A percentile compares a stretch with the other conserved stretches of the same genome.
Conservation (phyloP, 331 rosid genomes). For the Pyracantha coccinea region DNA sequence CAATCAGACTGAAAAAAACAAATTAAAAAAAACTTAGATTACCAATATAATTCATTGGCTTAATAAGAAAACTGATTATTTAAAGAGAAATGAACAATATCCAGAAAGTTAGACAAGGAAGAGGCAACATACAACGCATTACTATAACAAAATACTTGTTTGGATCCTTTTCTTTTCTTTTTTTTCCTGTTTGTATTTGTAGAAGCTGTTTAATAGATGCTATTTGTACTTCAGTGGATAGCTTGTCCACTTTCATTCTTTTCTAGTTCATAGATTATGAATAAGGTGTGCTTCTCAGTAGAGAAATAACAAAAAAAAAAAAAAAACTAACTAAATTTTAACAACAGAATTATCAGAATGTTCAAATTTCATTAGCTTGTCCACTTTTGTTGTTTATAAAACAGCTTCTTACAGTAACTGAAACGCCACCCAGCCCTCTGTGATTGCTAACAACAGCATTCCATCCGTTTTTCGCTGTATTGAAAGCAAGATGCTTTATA, state of each 20-base stretch:
- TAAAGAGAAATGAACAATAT: not conserved
- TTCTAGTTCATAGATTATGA: not conserved
- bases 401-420: slow-evolving; percentile 73
- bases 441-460: slow-evolving; percentile 75
- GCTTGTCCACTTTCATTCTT: not conserved
- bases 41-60: not conserved
- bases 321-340: not conserved
- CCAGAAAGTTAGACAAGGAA: not conserved
- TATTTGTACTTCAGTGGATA: not conserved
- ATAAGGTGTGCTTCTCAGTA: not conserved
- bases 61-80: not conserved
- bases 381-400: not conserved
- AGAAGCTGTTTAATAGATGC: not conserved
- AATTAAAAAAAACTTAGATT: not conserved
- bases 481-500: slow-evolving; percentile 87
- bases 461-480: slow-evolving; percentile 78
- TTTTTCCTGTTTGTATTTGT: not conserved
- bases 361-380: not conserved
- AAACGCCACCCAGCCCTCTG: slow-evolving; percentile 91
- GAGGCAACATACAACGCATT: not conserved
- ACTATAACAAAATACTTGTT: not conserved
- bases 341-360: not conserved
- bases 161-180: not conserved
- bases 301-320: not conserved
- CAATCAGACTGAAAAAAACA: slow-evolving; percentile 70